Base-by-base conservation (phyloP, 2,329 filamentous ascomycete species). In the Alternaria metachromatica region DNA sequence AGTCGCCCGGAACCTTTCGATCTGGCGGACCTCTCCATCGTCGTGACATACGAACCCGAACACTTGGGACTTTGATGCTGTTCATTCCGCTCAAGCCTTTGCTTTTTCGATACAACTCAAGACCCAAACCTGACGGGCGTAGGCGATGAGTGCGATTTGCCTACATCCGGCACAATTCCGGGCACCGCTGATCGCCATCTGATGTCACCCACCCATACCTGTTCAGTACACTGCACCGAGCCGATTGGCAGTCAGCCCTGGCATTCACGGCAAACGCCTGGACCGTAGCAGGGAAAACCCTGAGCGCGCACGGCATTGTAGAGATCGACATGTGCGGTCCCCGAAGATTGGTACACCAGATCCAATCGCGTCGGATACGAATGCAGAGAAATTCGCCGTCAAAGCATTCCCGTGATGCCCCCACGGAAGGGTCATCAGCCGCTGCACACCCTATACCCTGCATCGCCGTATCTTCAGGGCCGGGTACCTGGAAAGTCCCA, bases 161-260 rank as follows among this genome's bases (percentile, higher is more conserved):
- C n/a, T 33, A 30, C 11, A 43, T 30, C 37, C 37, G 37, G 53
- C 26, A 41, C 41, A 50, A 33, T 15, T 45, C 37, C 28, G 59
- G 30, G 26, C 45, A 15, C 51, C 51, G 41, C 49, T 60, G 65
- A 68, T 69, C 65, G 37, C 58, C 56, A 58, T 48, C 21, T 58
- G 45, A 60, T 45, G 46, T 46, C 37, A 58, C 13, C 18, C 13
- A 51, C 25, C 45, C 54, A 61, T 61, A 33, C 59, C 59, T 61
- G 25, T 57, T 58, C 54, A 13, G 59, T 62, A 37, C 37, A 58
- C 44, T 54, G 25, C 58, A 48, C 58, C 58, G 46, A 41, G 58
- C 53, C 53, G 58, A 61, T 48, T 26, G 41, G 33, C n/a, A 21
- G 48, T 46, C 48, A 49, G 28, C 20, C 15, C 43, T 50, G 48